Evolutionary conservation across 2,329 filamentous ascomycete genomes (phyloP), one percentile per base, ranked within the genome.

Genomic region (Geosmithia morbida): DNA sequence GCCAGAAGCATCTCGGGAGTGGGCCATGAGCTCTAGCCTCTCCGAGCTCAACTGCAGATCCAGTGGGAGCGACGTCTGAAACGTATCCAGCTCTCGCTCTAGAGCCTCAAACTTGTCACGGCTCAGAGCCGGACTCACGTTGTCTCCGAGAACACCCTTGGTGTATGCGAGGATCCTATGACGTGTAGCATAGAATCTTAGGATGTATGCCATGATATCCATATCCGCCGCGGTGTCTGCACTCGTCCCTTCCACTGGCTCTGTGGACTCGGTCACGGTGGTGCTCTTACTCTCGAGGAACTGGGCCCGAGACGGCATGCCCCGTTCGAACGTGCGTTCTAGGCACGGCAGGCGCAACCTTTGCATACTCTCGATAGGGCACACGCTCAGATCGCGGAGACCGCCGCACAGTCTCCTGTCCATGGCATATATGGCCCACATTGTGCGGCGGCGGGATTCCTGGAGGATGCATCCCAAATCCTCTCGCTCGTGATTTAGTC

Each of bases 361-460:
- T 11, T 57, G 53, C 41, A 60, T 54, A 6, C 56, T 46, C 5
- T 54, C 48, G 0, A 51, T 49, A 0, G 55, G 56, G 26, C 57
- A 60, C 2, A 61, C 52, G 0, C 56, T 52, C 8, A 61, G 26
- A 29, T 61, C 59, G 5, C 59, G 54, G 13, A 60, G 56, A 0
- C 59, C 58, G 0, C 59, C 59, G 0, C 51, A 58, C 11, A 60
- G 55, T 0, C 55, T 2, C 6, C 54, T 52, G 19, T 61, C 59
- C 0, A 57, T 43, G 0, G 26, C 16, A 14, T 55, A 61, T 1
- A 60, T 53, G 0, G 56, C 52, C 59, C 59, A 61, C 45, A 59
- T 55, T 2, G 56, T 20, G 0, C 58, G 52, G 2, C 59, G 54
- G 0, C 54, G 49, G 7, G 48, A 52, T 8, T 61, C 59, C 33